Evolutionary conservation across 1,284 basidiomycete species (phyloP).

Genomic region (Lentinus polychrous): DNA sequence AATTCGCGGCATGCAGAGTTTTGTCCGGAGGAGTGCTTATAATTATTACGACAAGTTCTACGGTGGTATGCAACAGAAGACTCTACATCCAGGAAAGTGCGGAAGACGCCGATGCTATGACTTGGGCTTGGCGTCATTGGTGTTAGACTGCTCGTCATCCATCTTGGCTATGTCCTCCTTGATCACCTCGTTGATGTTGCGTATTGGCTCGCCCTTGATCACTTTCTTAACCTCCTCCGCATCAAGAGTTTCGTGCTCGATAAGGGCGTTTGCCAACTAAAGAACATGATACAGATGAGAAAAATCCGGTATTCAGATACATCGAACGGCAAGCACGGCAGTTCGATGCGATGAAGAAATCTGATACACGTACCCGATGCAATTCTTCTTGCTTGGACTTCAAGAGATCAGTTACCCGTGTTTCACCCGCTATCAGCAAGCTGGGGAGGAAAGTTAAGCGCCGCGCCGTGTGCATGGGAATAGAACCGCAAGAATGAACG

Average conservation of each 20-base stretch:
- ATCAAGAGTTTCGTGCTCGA: constrained; percentile 92
- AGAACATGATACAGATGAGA: constrained; percentile 2
- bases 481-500: background rate
- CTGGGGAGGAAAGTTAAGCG: constrained; percentile 34
- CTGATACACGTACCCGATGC: constrained; percentile 54
- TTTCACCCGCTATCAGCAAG: constrained; percentile 70
- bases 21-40: background rate
- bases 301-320: constrained; percentile 1
- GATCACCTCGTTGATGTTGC: constrained; percentile 56
- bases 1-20: background rate
- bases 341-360: background rate
- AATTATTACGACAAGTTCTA: background rate
- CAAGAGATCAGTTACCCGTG: constrained; percentile 63
- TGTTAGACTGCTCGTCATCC: constrained; percentile 18
- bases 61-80: background rate
- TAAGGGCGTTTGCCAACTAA: constrained; percentile 80
- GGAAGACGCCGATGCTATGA: constrained; percentile 13
- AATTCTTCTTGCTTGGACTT: constrained; percentile 73
- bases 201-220: constrained; percentile 76
- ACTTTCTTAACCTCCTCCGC: constrained; percentile 80
- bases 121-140: background rate
- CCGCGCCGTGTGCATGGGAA: constrained; percentile 11
- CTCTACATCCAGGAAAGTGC: background rate
- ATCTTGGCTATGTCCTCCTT: constrained; percentile 44
- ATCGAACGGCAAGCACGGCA: background rate